phyloP scores from a whole-genome alignment of 495 filamentous ascomycete genomes.

The Aspergillus olivimuriae region DNA sequence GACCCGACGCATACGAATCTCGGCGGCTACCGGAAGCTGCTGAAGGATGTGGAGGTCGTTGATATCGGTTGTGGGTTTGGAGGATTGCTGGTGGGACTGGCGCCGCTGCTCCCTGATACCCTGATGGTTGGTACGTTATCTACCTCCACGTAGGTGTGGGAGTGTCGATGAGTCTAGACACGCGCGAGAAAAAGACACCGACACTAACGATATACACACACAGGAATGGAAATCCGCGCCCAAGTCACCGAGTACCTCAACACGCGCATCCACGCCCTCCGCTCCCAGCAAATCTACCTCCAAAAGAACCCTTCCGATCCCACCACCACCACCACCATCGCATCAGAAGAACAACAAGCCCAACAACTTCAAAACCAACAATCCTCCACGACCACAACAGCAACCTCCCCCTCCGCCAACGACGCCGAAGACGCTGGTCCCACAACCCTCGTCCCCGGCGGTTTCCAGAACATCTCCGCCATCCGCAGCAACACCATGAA shows the following conservation, averaged over 20 bases:
- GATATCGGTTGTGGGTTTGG: slow-evolving; percentile 98
- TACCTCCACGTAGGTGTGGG: not conserved
- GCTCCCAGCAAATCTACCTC: slow-evolving; percentile 47
- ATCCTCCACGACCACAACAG: not conserved
- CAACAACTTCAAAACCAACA: slow-evolving; percentile 8
- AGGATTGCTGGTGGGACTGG: slow-evolving; percentile 79
- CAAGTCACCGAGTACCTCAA: slow-evolving; percentile 85
- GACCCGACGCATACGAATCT: slow-evolving; percentile 27
- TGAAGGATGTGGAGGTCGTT: slow-evolving; percentile 77
- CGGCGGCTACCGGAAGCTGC: slow-evolving; percentile 38
- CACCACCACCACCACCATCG: slow-evolving; percentile 10
- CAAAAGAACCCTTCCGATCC: not conserved
- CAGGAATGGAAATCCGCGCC: slow-evolving; percentile 81
- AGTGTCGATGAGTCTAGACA: too few species aligned
- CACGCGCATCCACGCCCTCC: slow-evolving; percentile 76
- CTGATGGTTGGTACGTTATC: slow-evolving; percentile 63
- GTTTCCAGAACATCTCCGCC: slow-evolving; percentile 80
- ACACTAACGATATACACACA: not conserved
- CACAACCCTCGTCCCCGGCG: slow-evolving; percentile 24
- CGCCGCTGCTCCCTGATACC: slow-evolving; percentile 72
- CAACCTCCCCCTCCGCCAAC: not conserved
- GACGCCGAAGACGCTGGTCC: not conserved
- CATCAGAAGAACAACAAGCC: slow-evolving; percentile 1
- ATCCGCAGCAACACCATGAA: slow-evolving; percentile 96
- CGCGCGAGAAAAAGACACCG: too few species aligned